A percentile compares a stretch with the other conserved stretches of the same genome.
Conservation (phyloP, 345 rosid genomes). For the Ricinus communis region DNA sequence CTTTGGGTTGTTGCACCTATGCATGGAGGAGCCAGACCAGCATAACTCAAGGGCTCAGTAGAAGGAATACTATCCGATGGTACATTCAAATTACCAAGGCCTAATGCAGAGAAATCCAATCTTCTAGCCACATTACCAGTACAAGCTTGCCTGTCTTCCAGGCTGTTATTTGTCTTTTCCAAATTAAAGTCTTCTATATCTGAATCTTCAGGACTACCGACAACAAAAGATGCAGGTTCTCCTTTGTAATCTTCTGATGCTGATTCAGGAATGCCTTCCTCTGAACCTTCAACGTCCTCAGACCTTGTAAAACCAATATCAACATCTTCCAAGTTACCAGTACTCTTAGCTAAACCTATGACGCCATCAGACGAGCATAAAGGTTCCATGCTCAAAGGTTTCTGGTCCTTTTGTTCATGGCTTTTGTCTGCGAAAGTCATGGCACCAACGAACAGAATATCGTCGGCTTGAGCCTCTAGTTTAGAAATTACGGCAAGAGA, state of each 20-base stretch:
- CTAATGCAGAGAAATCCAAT: not conserved
- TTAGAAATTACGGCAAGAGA: not conserved
- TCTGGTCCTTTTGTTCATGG: not conserved
- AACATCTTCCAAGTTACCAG: not conserved
- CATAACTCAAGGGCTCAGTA: not conserved
- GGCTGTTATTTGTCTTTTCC: too few relatives aligned
- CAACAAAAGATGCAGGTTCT: not conserved
- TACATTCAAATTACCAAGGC: not conserved
- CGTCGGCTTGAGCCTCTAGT: not conserved
- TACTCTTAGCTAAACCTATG: constrained; percentile 17
- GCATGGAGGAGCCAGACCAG: not conserved
- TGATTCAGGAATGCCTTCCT: too few relatives aligned
- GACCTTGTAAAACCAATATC: not conserved
- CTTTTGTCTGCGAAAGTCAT: not conserved
- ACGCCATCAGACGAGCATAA: not conserved
- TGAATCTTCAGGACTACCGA: not conserved
- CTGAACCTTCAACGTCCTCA: not conserved
- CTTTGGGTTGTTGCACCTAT: not conserved
- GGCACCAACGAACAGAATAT: not conserved
- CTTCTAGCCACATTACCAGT: not conserved
- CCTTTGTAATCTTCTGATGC: too few relatives aligned
- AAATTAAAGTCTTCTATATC: too few relatives aligned
- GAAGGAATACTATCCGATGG: not conserved
- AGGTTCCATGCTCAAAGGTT: not conserved
- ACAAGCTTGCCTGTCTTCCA: not conserved